Percentiles rank a stretch among this genome's conserved stretches.
Evolutionary conservation across 345 rosid genomes (phyloP).

Genomic region (Viola odorata): DNA sequence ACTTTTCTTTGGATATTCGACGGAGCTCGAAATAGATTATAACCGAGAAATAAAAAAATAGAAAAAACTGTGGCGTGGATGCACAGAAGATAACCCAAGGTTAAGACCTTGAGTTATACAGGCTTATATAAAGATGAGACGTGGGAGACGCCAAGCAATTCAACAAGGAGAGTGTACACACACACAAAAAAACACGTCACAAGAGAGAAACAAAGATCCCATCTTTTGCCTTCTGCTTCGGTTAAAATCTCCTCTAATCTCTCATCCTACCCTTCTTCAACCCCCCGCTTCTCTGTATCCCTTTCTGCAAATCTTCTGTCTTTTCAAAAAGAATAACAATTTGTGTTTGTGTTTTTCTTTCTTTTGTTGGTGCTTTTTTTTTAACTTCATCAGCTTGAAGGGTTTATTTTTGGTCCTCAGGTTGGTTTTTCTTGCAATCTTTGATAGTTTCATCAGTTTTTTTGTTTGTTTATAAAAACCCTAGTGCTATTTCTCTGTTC

Average conservation of each 20-base stretch:
- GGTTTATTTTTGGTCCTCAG: constrained; percentile 62
- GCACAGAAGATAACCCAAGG: too few relatives aligned
- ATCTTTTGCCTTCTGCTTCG: constrained; percentile 2
- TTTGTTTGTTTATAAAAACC: constrained; percentile 10
- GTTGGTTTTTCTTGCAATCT: constrained; percentile 13
- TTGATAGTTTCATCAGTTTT: constrained; percentile 20
- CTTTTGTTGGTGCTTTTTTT: constrained; percentile 46
- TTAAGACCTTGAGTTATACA: too few relatives aligned
- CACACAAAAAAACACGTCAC: too few relatives aligned
- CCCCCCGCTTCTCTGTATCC: constrained; percentile 61
- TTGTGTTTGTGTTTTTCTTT: constrained; percentile 22
- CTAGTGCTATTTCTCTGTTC: constrained; percentile 45
- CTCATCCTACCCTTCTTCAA: constrained; percentile 27
- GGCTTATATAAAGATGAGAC: too few relatives aligned
- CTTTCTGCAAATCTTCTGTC: constrained; percentile 79
- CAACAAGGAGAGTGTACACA: too few relatives aligned
- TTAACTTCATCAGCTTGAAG: constrained; percentile 51
- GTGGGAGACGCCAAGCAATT: too few relatives aligned
- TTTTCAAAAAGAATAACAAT: constrained; percentile 21
- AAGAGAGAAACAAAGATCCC: not conserved
- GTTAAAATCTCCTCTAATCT: not conserved
- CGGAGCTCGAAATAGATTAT: too few relatives aligned
- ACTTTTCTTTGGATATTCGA: too few relatives aligned
- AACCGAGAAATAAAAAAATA: too few relatives aligned
- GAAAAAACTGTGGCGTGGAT: too few relatives aligned